These are phyloP conservation scores for Monosporascus cannonballus DNA, from an alignment of 2,329 filamentous ascomycete genomes.

Conservation along the genomic window DNA sequence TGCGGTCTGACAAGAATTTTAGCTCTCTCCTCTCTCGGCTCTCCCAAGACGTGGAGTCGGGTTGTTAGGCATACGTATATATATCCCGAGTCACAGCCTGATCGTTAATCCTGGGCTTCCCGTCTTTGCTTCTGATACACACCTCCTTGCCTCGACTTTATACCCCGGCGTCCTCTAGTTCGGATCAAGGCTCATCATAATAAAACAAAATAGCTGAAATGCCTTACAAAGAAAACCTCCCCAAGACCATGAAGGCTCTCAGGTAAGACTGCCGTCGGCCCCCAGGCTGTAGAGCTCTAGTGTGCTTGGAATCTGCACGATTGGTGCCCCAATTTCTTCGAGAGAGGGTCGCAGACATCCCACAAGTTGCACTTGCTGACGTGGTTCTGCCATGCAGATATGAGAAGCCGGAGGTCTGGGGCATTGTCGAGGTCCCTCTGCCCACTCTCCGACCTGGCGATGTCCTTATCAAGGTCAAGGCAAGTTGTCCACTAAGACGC, in stretches of 20 bases:
- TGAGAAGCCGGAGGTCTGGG: slow-evolving; percentile 56
- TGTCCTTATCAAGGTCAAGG: slow-evolving; percentile 61
- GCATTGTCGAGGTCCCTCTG: slow-evolving; percentile 56
- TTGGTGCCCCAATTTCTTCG: not conserved
- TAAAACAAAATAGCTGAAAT: slow-evolving; percentile 16
- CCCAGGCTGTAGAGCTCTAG: too few species aligned
- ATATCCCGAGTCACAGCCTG: not conserved
- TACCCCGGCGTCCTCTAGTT: not conserved
- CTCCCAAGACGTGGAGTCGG: too few species aligned
- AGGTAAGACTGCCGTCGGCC: slow-evolving; percentile 30
- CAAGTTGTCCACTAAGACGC: slow-evolving; percentile 18
- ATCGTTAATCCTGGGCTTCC: not conserved
- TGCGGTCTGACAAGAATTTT: not conserved
- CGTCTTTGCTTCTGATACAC: not conserved
- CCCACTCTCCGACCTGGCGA: slow-evolving; percentile 55
- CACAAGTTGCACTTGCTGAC: slow-evolving; percentile 9
- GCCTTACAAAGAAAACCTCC: slow-evolving; percentile 22
- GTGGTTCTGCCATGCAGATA: slow-evolving; percentile 35
- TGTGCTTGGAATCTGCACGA: too few species aligned
- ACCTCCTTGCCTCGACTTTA: not conserved
- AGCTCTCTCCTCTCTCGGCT: not conserved
- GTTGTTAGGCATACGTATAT: not conserved
- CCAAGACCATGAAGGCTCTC: slow-evolving; percentile 48
- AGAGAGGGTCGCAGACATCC: not conserved
- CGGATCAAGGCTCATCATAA: not conserved